Evolutionary conservation across 306 rosid species (phyloP), one percentile per base, ranked within the genome.

Genomic region (Trifolium repens): DNA sequence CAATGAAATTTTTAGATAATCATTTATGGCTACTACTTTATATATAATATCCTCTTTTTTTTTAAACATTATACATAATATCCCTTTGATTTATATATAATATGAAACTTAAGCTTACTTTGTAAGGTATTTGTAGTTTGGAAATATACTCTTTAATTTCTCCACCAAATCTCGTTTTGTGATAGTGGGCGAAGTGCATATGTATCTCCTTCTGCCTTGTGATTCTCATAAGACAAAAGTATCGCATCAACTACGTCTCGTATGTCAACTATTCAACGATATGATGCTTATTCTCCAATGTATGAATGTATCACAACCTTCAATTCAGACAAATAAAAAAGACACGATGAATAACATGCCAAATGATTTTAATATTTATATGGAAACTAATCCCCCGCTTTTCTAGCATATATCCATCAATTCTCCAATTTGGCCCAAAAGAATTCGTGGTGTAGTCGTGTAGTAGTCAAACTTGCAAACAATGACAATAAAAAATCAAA

Each of bases 201-300:
- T 61, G 83, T 87, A 88, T 82, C 98, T 85, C 77, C 94, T 69
- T 91, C 86, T 42, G 89, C 91, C 82, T 82, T 89, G 0, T 17
- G 82, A 86, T 88, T 91, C 88, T 90, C 97, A 44, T 88, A 90
- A 4, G 69, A 84, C 82, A 90, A 52, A 47, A 91, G 46, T 46
- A 91, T 43, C 47, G 89, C 96, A 80, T 84, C 84, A 26, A 83
- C 97, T 64, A 90, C 52, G 62, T 67, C 72, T 3, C 72, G 90
- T 43, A 67, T 55, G 35, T 67, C 72, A 22, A 88, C 91, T 26
- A 91, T 65, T 71, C n/a, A 24, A 1, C 78, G 79, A 24, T 0
- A 1, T 76, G 79, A 24, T 0, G 50, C 81, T 58, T 87, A 78
- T 90, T 84, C 81, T 90, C 97, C 83, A 88, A 0, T 1, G 86